Percentiles rank a stretch among this genome's conserved stretches.
Evolutionary conservation across 116 monocot genomes (phyloP).

Genomic region (Cymodocea nodosa): DNA sequence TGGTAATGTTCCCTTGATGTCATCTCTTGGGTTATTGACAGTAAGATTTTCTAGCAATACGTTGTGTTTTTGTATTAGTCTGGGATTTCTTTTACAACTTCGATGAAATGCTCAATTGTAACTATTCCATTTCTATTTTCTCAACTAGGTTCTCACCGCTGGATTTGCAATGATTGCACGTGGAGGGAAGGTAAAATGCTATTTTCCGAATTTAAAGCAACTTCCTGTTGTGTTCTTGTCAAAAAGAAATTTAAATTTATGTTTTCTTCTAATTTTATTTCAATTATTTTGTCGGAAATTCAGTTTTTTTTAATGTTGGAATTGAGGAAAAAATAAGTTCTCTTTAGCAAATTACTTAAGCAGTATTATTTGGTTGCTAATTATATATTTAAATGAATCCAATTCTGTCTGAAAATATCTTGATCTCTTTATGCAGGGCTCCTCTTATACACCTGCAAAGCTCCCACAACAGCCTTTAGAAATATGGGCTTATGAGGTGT

Average conservation of each 20-base stretch:
- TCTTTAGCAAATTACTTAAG: neutral
- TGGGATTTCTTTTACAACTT: neutral
- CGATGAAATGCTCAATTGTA: neutral
- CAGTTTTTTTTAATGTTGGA: neutral
- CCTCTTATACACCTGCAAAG: slow-evolving; percentile 54
- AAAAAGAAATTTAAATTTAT: too few species aligned
- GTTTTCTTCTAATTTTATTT: too few species aligned
- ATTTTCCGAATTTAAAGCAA: neutral
- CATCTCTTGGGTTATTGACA: slow-evolving; percentile 81
- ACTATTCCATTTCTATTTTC: neutral
- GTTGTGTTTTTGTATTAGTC: neutral
- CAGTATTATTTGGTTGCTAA: neutral
- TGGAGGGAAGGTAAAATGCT: slow-evolving; percentile 45
- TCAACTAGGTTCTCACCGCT: slow-evolving; percentile 56
- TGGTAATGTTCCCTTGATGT: slow-evolving; percentile 74
- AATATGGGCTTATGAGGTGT: slow-evolving; percentile 94
- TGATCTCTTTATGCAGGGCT: slow-evolving; percentile 41
- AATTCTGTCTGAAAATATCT: neutral
- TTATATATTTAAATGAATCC: neutral
- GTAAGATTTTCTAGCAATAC: slow-evolving; percentile 25
- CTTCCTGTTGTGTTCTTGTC: too few species aligned
- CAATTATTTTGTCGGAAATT: neutral
- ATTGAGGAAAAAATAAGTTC: neutral
- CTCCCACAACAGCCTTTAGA: slow-evolving; percentile 59
- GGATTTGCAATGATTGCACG: slow-evolving; percentile 89